These are phyloP conservation scores for Podila epigama DNA, from an alignment of 192 early-diverging fungal genomes.

Conservation along the genomic window DNA sequence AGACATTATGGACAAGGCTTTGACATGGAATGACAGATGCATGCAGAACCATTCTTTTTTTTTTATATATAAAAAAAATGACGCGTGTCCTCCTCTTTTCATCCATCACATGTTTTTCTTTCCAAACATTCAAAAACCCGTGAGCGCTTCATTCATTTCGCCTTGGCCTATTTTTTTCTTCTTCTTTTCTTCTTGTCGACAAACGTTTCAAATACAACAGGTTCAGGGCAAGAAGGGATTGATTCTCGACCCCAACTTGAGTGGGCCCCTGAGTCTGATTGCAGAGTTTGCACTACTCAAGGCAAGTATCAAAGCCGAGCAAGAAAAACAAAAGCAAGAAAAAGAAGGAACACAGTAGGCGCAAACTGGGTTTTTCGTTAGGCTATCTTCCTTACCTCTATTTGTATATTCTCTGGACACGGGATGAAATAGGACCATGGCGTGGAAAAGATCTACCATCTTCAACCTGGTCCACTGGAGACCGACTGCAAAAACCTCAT, in stretches of 20 bases:
- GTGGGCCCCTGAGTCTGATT: constrained; percentile 83
- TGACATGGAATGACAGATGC: too few species aligned
- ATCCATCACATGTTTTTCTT: too few species aligned
- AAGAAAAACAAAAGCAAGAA: not conserved
- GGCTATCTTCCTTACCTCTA: too few species aligned
- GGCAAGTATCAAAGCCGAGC: constrained; percentile 57
- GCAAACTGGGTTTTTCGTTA: too few species aligned
- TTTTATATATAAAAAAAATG: too few species aligned
- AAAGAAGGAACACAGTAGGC: not conserved
- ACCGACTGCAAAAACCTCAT: constrained; percentile 79
- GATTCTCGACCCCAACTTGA: constrained; percentile 86
- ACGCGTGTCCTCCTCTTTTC: too few species aligned
- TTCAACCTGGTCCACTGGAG: constrained; percentile 69
- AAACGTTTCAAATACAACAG: constrained; percentile 47
- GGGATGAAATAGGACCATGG: constrained; percentile 96
- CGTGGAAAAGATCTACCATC: constrained; percentile 92
- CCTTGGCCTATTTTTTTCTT: too few species aligned
- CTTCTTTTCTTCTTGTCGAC: too few species aligned
- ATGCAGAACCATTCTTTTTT: too few species aligned
- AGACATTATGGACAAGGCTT: too few species aligned
- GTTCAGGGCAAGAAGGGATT: constrained; percentile 90
- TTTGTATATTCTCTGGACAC: too few species aligned
- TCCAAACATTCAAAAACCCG: not conserved
- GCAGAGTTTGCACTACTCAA: constrained; percentile 90
- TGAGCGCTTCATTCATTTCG: too few species aligned